Evolutionary conservation across 2,329 filamentous ascomycete genomes (phyloP), one percentile per base, ranked within the genome.

Genomic region (Chrysoporthe deuterocubensis): DNA sequence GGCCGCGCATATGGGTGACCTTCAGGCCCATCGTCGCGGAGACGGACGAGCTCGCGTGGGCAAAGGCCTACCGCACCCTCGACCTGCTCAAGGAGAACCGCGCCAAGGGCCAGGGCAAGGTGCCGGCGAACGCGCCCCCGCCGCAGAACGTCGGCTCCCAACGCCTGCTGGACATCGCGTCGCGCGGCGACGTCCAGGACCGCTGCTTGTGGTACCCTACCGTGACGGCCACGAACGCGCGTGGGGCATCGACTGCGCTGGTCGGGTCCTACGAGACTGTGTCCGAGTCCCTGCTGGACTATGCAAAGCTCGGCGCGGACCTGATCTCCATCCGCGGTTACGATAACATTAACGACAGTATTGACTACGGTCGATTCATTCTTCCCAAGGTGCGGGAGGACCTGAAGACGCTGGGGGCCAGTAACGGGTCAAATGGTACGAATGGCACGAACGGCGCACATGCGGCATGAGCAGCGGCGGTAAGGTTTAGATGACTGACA

Each of bases 191-290:
- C 72, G 83, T 89, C 1, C 87, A 89, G 71, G 87, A 89, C 73
- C 84, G 86, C 21, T 86, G 85, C 1, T 76, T 89, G n/a, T 89
- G 87, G 86, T 89, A 88, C 74, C 85, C 86, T 0, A 89, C 87
- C 0, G 87, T 89, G 4, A 87, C 85, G 2, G 86, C 86, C 1
- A 89, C 87, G 0, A 86, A 86, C 73, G 87, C 87, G 0, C 79
- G 85, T 1, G 87, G 87, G 0, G 87, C 87, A 0, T 87, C 85
- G 0, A 89, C 86, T 1, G 86, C 86, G 0, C 76, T 89, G 46
- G 86, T 88, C 0, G 86, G 86, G 3, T 85, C 84, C 2, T 78
- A 78, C 34, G 77, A 86, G 74, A 88, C 85, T 0, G 76, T 88
- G 16, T 76, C 79, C 1, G 84, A 87, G 48, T 85, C 84, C 7